Conservation (phyloP, 2,329 filamentous ascomycete species). For the Fusarium sp. region DNA sequence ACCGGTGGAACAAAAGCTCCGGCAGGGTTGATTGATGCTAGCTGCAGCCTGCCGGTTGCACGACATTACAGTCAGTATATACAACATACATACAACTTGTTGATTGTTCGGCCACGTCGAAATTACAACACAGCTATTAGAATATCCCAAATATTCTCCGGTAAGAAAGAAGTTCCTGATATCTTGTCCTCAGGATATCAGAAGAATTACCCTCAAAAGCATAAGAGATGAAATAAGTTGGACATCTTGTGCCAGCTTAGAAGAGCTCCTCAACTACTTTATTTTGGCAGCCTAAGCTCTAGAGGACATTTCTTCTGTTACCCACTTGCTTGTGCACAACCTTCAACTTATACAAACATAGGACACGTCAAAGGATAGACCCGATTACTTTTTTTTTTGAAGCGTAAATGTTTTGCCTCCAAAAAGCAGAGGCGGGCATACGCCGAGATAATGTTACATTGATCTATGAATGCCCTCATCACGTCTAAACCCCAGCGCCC, state of each 20-base stretch:
- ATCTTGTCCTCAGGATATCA: not conserved
- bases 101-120: not conserved
- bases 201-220: not conserved
- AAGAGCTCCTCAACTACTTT: not conserved
- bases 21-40: not conserved
- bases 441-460: slow-evolving; percentile 45
- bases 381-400: not conserved
- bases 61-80: not conserved
- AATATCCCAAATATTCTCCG: not conserved
- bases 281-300: not conserved
- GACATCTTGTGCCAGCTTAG: not conserved
- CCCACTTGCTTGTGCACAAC: not conserved
- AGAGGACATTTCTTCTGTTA: not conserved
- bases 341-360: not conserved
- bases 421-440: slow-evolving; percentile 4
- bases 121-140: not conserved
- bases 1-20: slow-evolving; percentile 39
- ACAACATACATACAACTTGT: not conserved
- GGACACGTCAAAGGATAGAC: not conserved
- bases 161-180: not conserved
- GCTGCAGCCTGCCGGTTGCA: not conserved
- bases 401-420: not conserved
- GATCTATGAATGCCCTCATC: slow-evolving; percentile 39
- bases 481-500: slow-evolving; percentile 36
- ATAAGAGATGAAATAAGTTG: not conserved